Conservation (phyloP, 2,329 filamentous ascomycete genomes). For the Penicillium sp. region DNA sequence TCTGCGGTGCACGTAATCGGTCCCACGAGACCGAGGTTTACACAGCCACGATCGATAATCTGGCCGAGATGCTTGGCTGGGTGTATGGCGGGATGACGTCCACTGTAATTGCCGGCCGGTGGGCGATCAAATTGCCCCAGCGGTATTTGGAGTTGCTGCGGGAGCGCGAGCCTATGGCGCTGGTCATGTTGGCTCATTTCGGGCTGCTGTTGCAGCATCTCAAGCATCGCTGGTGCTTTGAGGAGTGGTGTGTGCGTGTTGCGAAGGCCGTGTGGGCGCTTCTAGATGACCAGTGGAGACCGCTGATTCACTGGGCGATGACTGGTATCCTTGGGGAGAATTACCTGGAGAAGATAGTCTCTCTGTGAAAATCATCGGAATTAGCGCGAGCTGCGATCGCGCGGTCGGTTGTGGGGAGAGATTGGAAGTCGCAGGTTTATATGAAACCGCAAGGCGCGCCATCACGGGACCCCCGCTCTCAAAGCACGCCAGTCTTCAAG, state of each 20-base stretch:
- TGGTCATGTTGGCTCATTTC: slow-evolving; percentile 66
- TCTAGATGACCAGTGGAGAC: slow-evolving; percentile 36
- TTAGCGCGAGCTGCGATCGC: not conserved
- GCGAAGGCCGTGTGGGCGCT: slow-evolving; percentile 59
- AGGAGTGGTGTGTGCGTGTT: slow-evolving; percentile 66
- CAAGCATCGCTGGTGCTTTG: slow-evolving; percentile 65
- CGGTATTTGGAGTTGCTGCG: slow-evolving; percentile 41
- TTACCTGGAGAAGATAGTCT: slow-evolving; percentile 20
- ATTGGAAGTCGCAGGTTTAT: too few relatives aligned
- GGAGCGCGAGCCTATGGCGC: slow-evolving; percentile 40
- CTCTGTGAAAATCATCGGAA: slow-evolving; percentile 1
- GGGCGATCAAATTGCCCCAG: slow-evolving; percentile 40
- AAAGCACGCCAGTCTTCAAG: not conserved
- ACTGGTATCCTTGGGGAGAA: slow-evolving; percentile 31
- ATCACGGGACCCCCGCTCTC: not conserved
- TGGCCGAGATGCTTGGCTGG: slow-evolving; percentile 31
- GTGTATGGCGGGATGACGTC: slow-evolving; percentile 50
- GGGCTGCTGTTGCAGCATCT: slow-evolving; percentile 61
- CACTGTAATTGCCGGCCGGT: slow-evolving; percentile 49
- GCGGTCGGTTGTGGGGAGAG: not conserved
- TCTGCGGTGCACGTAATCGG: slow-evolving; percentile 21
- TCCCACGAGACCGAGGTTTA: slow-evolving; percentile 30
- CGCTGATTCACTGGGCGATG: slow-evolving; percentile 35
- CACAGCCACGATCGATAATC: slow-evolving; percentile 28
- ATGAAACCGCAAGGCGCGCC: not conserved